A percentile compares a stretch with the other conserved stretches of the same genome.
phyloP scores from a whole-genome alignment of 2,329 filamentous ascomycete species.

The Penicillium glabrum region DNA sequence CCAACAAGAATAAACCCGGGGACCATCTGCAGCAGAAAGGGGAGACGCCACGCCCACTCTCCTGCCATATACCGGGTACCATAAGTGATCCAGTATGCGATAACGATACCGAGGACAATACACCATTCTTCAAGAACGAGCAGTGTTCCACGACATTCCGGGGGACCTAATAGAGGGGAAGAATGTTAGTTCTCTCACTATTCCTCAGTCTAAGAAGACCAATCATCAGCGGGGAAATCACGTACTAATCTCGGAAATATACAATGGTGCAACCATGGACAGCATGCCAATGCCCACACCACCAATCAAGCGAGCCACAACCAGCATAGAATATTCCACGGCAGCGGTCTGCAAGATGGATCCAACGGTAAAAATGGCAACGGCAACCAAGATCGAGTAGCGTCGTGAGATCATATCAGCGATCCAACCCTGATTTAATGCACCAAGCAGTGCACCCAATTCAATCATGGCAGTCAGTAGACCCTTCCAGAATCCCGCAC shows the following conservation, averaged over 20 bases:
- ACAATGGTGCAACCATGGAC: conserved; percentile 52
- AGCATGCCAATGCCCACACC: conserved; percentile 55
- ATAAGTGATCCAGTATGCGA: conserved; percentile 46
- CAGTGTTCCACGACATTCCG: conserved; percentile 50
- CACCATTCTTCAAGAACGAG: conserved; percentile 45
- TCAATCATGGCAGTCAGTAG: conserved; percentile 57
- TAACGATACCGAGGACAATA: conserved; percentile 43
- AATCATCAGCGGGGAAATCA: not conserved
- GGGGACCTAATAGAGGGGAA: conserved; percentile 30
- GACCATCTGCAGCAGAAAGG: conserved; percentile 50
- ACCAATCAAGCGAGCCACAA: conserved; percentile 51
- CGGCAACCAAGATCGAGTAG: conserved; percentile 53
- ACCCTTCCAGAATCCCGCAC: conserved; percentile 44
- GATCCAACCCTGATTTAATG: conserved; percentile 50
- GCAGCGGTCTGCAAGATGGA: conserved; percentile 54
- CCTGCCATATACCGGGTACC: conserved; percentile 45
- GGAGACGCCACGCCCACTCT: conserved; percentile 50
- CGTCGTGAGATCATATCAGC: conserved; percentile 55
- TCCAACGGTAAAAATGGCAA: conserved; percentile 53
- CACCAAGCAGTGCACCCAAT: conserved; percentile 51
- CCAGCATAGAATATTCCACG: conserved; percentile 52
- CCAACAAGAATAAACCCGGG: conserved; percentile 39
- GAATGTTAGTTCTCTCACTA: not conserved
- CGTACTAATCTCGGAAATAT: conserved; percentile 52
- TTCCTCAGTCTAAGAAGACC: not conserved